A percentile compares a stretch with the other conserved stretches of the same genome.
These are phyloP conservation scores for Echinosophora koreensis DNA, from an alignment of 306 rosid genomes.

Conservation along the genomic window DNA sequence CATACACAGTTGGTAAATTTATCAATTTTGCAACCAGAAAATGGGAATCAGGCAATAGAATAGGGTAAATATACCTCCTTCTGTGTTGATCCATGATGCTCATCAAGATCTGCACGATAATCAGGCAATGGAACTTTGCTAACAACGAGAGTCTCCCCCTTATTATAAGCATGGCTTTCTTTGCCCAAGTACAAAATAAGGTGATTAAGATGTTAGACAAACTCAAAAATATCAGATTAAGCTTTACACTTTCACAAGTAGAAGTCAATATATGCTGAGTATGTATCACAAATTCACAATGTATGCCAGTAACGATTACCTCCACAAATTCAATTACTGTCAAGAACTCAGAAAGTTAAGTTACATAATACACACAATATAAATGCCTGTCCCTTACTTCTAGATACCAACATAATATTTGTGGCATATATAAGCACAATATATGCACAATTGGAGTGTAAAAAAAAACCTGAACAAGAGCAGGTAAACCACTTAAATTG, in stretches of 20 bases:
- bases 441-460: background rate
- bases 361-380: background rate
- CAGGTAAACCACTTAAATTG: constrained; percentile 12
- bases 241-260: background rate
- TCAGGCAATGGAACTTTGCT: constrained; percentile 96
- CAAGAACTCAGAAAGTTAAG: constrained; percentile 18
- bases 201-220: constrained; percentile 51
- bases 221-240: constrained; percentile 9
- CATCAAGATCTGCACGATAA: constrained; percentile 98
- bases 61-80: constrained; percentile 64
- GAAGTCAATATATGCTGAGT: constrained; percentile 19
- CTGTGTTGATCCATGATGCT: constrained; percentile 90
- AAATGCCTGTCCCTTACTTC: background rate
- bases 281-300: constrained; percentile 16
- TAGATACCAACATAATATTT: constrained; percentile 27
- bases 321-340: constrained; percentile 25
- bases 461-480: background rate
- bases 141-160: constrained; percentile 86
- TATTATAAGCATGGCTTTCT: constrained; percentile 91
- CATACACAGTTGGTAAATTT: constrained; percentile 10
- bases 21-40: constrained; percentile 27
- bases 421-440: constrained; percentile 21
- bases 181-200: constrained; percentile 68
- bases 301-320: constrained; percentile 28
- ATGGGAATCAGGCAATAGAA: constrained; percentile 19